These are phyloP conservation scores for Yamadazyma phyllophila DNA, from an alignment of 805 yeast genomes.

Conservation along the genomic window DNA sequence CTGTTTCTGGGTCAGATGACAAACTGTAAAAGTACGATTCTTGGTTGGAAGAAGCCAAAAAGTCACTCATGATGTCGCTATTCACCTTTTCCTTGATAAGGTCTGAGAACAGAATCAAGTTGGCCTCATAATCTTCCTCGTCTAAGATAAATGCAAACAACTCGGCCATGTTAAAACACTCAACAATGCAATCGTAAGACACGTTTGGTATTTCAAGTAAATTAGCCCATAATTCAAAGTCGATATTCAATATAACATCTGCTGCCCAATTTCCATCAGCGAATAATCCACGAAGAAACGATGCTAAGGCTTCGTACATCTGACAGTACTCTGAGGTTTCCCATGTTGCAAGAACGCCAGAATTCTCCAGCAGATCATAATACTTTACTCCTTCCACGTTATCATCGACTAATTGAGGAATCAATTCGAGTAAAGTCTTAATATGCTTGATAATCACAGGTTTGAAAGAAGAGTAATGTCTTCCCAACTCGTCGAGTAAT, in stretches of 20 bases:
- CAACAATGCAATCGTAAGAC: conserved; percentile 61
- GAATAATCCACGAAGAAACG: conserved; percentile 50
- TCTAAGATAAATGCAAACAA: conserved; percentile 56
- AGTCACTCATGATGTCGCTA: conserved; percentile 24
- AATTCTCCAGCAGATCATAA: conserved; percentile 35
- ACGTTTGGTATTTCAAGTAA: conserved; percentile 50
- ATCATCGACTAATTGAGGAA: conserved; percentile 39
- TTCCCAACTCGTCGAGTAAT: conserved; percentile 72
- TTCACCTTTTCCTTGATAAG: conserved; percentile 28
- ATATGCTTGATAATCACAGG: conserved; percentile 54
- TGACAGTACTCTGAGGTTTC: conserved; percentile 47
- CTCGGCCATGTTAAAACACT: conserved; percentile 51
- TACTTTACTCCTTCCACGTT: conserved; percentile 27
- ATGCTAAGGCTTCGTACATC: conserved; percentile 49
- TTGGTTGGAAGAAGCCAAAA: conserved; percentile 28
- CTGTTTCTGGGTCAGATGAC: conserved; percentile 23
- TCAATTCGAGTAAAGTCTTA: conserved; percentile 39
- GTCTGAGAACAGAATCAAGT: conserved; percentile 25
- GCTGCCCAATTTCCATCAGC: conserved; percentile 51
- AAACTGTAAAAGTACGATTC: conserved; percentile 38
- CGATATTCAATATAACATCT: conserved; percentile 34
- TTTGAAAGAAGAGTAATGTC: conserved; percentile 78
- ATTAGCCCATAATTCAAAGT: conserved; percentile 45
- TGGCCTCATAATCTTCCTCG: conserved; percentile 49
- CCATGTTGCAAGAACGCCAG: conserved; percentile 47